These are phyloP conservation scores for Aspergillus transmontanensis DNA, from an alignment of 2,329 filamentous ascomycete genomes.

Conservation along the genomic window DNA sequence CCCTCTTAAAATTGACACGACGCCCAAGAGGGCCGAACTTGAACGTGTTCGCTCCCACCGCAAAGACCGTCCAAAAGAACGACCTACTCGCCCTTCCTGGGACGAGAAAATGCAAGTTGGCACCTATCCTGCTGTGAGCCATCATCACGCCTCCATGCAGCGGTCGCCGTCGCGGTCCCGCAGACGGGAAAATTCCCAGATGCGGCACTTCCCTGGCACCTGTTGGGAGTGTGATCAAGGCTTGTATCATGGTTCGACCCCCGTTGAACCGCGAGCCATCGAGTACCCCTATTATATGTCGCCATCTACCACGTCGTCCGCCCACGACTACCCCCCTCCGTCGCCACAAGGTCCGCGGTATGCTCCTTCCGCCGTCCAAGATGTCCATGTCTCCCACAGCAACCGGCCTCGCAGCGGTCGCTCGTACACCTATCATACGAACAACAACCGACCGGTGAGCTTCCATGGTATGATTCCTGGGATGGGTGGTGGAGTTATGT, in stretches of 20 bases:
- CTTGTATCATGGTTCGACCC: conserved; percentile 35
- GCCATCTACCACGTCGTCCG: conserved; percentile 25
- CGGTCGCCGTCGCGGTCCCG: conserved; percentile 38
- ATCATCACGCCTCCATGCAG: conserved; percentile 30
- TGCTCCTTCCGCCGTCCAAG: conserved; percentile 30
- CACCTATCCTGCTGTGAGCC: conserved; percentile 32
- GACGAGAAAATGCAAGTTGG: conserved; percentile 41
- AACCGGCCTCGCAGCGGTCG: conserved; percentile 31
- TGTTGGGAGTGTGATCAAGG: conserved; percentile 41
- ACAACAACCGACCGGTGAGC: conserved; percentile 40
- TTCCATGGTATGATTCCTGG: conserved; percentile 41
- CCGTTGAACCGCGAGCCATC: conserved; percentile 34
- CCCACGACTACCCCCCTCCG: conserved; percentile 36
- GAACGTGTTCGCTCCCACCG: conserved; percentile 32
- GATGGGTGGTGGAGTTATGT: conserved; percentile 30
- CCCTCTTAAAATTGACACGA: conserved; percentile 41
- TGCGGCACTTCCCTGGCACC: conserved; percentile 33
- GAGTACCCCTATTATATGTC: conserved; percentile 36
- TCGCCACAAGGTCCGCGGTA: conserved; percentile 35
- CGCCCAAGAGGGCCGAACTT: conserved; percentile 33
- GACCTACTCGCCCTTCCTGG: conserved; percentile 28
- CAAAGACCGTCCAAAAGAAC: conserved; percentile 37
- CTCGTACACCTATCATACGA: conserved; percentile 40
- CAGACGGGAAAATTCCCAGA: conserved; percentile 34
- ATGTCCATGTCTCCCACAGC: conserved; percentile 34